Evolutionary conservation across 2,329 filamentous ascomycete species (phyloP), one percentile per base, ranked within the genome.

Genomic region (Westerdykella ornata): DNA sequence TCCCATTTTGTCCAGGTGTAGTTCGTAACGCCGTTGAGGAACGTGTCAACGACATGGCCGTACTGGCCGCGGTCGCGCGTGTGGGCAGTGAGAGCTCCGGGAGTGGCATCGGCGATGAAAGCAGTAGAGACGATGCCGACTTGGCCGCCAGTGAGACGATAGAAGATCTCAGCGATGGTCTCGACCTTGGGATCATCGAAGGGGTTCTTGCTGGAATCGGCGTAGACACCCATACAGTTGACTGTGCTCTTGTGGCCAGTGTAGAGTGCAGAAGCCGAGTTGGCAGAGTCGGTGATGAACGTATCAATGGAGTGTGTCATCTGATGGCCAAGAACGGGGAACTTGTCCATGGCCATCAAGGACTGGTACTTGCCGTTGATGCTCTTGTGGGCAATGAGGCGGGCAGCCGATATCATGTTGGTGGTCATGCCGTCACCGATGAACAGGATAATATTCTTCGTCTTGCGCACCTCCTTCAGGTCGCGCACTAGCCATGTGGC

Each of bases 111-210:
- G 3, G 85, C 81, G 39, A 88, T 74, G 66, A 80, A 84, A 4
- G 87, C 86, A n/a, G 87, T 94, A 3, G 82, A 84, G 32, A 92
- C 85, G 22, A 73, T 78, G 31, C 77, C 70, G 35, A 80, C 68
- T 42, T 73, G 71, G 51, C 79, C 72, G 44, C 80, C 75, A 65
- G 76, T 80, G 39, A 87, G 72, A 42, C 87, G 81, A 52, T 77
- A 75, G 67, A 90, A 81, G 43, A 92, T 73, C 66, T 88, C 84
- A 16, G 84, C 81, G 59, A 94, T 85, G 12, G 81, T 87, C 71
- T 92, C 87, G 16, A 94, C 78, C 69, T 90, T 92, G 40, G 87
- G 87, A 58, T 94, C 87, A 59, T 94, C 87, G 49, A 87, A 87
- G 2, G 75, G 68, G 53, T 83, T 75, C 11, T 77, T 71, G 36